These are phyloP conservation scores for Chaetomium cochliodes DNA, from an alignment of 495 filamentous ascomycete genomes.

Conservation along the genomic window DNA sequence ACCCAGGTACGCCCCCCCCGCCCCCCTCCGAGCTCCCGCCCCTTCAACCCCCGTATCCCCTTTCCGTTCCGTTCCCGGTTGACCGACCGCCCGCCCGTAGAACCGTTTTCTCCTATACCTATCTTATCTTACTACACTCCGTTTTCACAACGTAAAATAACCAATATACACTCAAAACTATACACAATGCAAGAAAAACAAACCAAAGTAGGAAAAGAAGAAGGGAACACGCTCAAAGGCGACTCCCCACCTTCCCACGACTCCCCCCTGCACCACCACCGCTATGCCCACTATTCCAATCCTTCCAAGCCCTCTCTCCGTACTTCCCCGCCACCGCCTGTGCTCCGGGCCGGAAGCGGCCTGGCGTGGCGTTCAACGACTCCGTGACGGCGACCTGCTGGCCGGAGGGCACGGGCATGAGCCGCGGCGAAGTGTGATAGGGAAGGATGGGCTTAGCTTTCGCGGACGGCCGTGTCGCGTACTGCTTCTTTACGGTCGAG, in stretches of 20 bases:
- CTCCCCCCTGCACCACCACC: neutral
- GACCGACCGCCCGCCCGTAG: neutral
- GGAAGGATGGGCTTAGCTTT: constrained; percentile 32
- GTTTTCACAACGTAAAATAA: too few species aligned
- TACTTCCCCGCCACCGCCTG: constrained; percentile 2
- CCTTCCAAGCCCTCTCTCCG: constrained; percentile 14
- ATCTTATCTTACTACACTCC: too few species aligned
- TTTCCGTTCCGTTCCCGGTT: neutral
- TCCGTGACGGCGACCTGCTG: constrained; percentile 30
- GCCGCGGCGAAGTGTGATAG: constrained; percentile 29
- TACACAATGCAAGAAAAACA: neutral
- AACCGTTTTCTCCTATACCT: neutral
- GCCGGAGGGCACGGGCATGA: constrained; percentile 26
- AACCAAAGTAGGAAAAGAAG: neutral
- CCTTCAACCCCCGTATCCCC: too few species aligned
- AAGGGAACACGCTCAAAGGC: neutral
- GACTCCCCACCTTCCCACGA: neutral
- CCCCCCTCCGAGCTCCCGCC: too few species aligned
- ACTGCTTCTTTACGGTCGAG: neutral
- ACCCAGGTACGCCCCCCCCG: neutral
- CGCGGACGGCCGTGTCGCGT: neutral
- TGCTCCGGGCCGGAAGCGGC: neutral
- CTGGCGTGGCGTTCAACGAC: constrained; percentile 14
- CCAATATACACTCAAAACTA: neutral
- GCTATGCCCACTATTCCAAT: neutral